Evolutionary conservation across 352 stramenopile genomes (phyloP).

Genomic region (Pythium myriotylum): DNA sequence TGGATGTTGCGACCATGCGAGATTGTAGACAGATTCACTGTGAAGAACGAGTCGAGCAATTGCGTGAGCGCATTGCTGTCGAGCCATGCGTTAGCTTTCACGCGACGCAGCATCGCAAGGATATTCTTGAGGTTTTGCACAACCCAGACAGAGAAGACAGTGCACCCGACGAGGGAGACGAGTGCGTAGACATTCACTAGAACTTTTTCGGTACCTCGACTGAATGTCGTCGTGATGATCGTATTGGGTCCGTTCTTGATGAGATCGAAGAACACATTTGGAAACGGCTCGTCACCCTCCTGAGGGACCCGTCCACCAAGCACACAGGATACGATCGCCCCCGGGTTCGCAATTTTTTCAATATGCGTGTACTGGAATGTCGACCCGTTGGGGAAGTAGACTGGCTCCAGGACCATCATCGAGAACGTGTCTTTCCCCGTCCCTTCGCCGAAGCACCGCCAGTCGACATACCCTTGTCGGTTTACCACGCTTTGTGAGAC

Average conservation of each 20-base stretch:
- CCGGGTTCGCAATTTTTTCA: conserved; percentile 1
- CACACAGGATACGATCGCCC: conserved; percentile 16
- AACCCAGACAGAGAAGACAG: conserved; percentile 14
- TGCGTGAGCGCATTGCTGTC: conserved; percentile 10
- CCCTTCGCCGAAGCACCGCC: conserved; percentile 13
- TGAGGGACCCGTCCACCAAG: conserved; percentile 21
- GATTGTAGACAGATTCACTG: conserved; percentile 12
- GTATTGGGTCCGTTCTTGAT: conserved; percentile 18
- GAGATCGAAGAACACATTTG: conserved; percentile 20
- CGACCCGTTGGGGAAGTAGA: background rate
- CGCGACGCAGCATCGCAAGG: background rate
- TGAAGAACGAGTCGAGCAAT: conserved; percentile 6
- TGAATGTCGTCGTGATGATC: conserved; percentile 24
- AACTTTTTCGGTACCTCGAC: conserved; percentile 17
- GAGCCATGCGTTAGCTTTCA: conserved; percentile 1
- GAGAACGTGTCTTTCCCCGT: conserved; percentile 12
- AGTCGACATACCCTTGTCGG: conserved; percentile 14
- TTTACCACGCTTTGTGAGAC: conserved; percentile 9
- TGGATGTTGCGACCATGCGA: conserved; percentile 20
- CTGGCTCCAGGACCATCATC: conserved; percentile 1
- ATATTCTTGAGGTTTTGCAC: conserved; percentile 9
- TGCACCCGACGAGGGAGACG: conserved; percentile 11
- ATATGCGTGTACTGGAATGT: conserved; percentile 14
- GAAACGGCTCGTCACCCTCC: conserved; percentile 10
- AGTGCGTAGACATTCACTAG: conserved; percentile 23